These are phyloP conservation scores for Coemansia sp. DNA, from an alignment of 192 early-diverging fungal species.

Conservation along the genomic window DNA sequence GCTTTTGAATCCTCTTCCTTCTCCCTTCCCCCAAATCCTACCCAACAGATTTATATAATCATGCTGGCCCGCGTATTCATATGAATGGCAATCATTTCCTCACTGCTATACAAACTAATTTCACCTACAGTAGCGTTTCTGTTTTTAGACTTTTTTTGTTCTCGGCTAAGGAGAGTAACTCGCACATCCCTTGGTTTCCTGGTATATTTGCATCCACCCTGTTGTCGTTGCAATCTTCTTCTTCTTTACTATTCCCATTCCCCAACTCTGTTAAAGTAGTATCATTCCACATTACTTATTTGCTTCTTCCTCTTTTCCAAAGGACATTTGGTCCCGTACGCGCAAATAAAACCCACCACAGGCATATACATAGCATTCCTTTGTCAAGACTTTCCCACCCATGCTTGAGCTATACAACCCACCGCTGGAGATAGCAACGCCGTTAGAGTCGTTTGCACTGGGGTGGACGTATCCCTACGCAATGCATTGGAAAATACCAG, in stretches of 20 bases:
- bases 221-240: neutral
- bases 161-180: neutral
- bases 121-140: neutral
- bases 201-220: neutral
- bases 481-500: constrained; percentile 72
- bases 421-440: constrained; percentile 28
- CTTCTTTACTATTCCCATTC: neutral
- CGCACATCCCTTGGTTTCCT: no score
- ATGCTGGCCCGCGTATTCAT: neutral
- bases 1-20: no score
- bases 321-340: neutral
- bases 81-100: constrained; percentile 3
- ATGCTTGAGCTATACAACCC: constrained; percentile 46
- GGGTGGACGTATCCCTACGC: constrained; percentile 70
- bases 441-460: constrained; percentile 60
- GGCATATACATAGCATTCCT: neutral
- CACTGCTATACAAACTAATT: neutral
- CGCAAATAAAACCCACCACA: neutral
- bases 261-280: neutral
- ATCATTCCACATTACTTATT: neutral
- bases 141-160: neutral
- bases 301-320: neutral
- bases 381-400: no score
- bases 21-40: neutral
- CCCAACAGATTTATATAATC: neutral